phyloP scores from a whole-genome alignment of 306 rosid species.

The Castanopsis chinensis region DNA sequence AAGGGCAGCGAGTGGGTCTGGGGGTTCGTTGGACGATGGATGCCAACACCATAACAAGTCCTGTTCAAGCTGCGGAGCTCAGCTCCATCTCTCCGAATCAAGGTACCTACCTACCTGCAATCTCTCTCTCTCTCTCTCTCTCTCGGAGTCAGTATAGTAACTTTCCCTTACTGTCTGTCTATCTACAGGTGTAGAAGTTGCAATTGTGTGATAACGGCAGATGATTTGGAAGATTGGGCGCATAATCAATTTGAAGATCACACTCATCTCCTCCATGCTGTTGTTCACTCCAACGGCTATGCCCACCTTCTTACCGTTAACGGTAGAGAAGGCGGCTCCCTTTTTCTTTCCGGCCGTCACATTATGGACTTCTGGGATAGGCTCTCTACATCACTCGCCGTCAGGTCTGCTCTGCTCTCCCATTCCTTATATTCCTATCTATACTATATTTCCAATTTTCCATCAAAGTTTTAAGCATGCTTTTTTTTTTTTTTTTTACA shows the following conservation, averaged over 20 bases:
- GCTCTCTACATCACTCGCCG: conserved; percentile 51
- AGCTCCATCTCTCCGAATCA: not conserved
- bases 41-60: not conserved
- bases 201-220: conserved; percentile 20
- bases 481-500: too few relatives aligned
- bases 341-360: conserved; percentile 48
- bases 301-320: conserved; percentile 67
- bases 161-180: too few relatives aligned
- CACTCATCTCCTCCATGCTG: conserved; percentile 65
- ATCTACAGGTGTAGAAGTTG: conserved; percentile 37
- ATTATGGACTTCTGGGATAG: conserved; percentile 73
- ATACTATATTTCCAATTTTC: too few relatives aligned
- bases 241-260: conserved; percentile 53
- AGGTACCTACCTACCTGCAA: not conserved
- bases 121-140: too few relatives aligned
- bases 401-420: conserved; percentile 34
- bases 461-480: too few relatives aligned
- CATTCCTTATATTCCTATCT: too few relatives aligned
- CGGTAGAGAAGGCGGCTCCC: conserved; percentile 68
- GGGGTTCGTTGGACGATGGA: not conserved
- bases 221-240: conserved; percentile 58
- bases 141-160: not conserved
- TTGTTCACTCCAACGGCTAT: conserved; percentile 67
- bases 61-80: not conserved
- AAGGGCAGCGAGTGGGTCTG: conserved; percentile 2